phyloP scores from a whole-genome alignment of 129 eudicot species.

The Saposhnikovia divaricata region DNA sequence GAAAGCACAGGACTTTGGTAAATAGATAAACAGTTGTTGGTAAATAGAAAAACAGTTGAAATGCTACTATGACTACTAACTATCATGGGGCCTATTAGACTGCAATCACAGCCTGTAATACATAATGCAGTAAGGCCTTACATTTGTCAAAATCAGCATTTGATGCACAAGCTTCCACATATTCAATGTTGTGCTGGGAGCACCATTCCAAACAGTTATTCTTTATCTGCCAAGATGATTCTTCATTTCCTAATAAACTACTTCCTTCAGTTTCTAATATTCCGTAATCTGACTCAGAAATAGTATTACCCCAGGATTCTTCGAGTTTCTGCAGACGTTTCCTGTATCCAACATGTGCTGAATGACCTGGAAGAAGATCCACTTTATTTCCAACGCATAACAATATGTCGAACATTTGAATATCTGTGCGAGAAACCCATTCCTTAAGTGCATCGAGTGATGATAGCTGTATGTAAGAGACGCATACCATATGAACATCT shows the following conservation, averaged over 20 bases:
- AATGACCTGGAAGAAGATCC: constrained; percentile 85
- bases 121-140: constrained; percentile 18
- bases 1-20: not conserved
- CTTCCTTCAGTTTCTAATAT: constrained; percentile 85
- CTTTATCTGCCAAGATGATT: constrained; percentile 36
- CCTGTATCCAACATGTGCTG: constrained; percentile 76
- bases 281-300: constrained; percentile 40
- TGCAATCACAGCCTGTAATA: not conserved
- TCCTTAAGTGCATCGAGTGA: constrained; percentile 62
- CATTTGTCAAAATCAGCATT: constrained; percentile 78
- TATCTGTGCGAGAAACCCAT: constrained; percentile 66
- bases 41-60: not conserved
- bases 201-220: constrained; percentile 77
- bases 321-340: constrained; percentile 41
- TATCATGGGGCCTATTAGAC: not conserved
- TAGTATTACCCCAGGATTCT: constrained; percentile 30
- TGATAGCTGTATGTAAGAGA: constrained; percentile 42
- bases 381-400: constrained; percentile 94
- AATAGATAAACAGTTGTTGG: not conserved
- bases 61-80: not conserved
- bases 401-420: constrained; percentile 60
- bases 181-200: constrained; percentile 70
- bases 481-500: not conserved
- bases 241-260: constrained; percentile 63
- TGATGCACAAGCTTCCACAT: constrained; percentile 91